Conservation (phyloP, 352 stramenopile species). For the Peronosclerospora sorghi region DNA sequence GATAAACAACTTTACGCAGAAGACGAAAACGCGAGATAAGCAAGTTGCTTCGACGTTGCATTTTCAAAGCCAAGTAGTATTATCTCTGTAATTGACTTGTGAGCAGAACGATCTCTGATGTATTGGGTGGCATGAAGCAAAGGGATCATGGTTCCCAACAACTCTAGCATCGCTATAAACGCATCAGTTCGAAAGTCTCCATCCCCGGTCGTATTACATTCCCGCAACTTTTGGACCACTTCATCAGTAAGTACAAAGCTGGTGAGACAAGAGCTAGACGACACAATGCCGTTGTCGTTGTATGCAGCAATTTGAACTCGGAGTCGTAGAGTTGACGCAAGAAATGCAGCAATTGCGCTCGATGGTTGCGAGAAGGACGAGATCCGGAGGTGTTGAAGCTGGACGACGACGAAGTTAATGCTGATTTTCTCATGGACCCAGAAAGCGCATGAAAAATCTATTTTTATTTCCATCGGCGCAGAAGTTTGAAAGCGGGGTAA, state of each 20-base stretch:
- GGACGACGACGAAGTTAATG: slow-evolving; percentile 2
- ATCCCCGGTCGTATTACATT: slow-evolving; percentile 47
- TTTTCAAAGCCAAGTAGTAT: slow-evolving; percentile 50
- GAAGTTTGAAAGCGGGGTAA: slow-evolving; percentile 57
- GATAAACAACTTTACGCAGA: slow-evolving; percentile 50
- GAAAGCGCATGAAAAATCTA: slow-evolving; percentile 53
- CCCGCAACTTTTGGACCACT: slow-evolving; percentile 26
- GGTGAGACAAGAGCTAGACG: slow-evolving; percentile 42
- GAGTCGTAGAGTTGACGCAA: slow-evolving; percentile 43
- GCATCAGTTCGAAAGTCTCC: slow-evolving; percentile 54
- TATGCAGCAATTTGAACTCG: slow-evolving; percentile 50
- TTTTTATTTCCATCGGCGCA: slow-evolving; percentile 34
- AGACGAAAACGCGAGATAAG: slow-evolving; percentile 57
- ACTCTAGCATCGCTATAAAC: slow-evolving; percentile 49
- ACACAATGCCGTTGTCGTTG: slow-evolving; percentile 43
- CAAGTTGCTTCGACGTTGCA: slow-evolving; percentile 39
- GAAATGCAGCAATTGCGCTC: slow-evolving; percentile 22
- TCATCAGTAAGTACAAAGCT: slow-evolving; percentile 26
- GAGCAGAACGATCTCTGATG: slow-evolving; percentile 12
- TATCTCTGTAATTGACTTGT: slow-evolving; percentile 28
- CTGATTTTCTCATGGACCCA: slow-evolving; percentile 21
- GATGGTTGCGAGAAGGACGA: slow-evolving; percentile 20
- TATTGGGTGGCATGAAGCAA: slow-evolving; percentile 8
- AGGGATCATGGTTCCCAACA: slow-evolving; percentile 42
- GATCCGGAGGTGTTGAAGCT: slow-evolving; percentile 4